phyloP scores from a whole-genome alignment of 495 filamentous ascomycete genomes.

The Aspergillus diversus region DNA sequence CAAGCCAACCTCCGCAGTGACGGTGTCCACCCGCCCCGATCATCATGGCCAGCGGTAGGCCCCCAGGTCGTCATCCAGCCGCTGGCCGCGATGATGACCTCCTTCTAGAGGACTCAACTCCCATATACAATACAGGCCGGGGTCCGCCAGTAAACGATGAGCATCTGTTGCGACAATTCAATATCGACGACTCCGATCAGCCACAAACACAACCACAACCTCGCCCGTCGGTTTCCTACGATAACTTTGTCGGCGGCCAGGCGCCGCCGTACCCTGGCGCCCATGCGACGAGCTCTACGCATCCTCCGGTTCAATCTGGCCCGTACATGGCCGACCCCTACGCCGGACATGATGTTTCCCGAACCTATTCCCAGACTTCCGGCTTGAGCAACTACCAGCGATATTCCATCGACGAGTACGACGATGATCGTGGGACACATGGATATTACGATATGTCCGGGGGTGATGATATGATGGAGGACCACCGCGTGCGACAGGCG shows the following conservation, averaged over 20 bases:
- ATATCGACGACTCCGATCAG: conserved; percentile 65
- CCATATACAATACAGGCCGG: conserved; percentile 72
- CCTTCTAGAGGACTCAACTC: conserved; percentile 69
- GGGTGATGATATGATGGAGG: conserved; percentile 60
- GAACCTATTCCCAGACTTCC: conserved; percentile 82
- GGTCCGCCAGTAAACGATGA: conserved; percentile 76
- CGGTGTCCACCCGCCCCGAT: conserved; percentile 47
- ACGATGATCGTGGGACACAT: conserved; percentile 71
- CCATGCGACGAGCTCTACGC: conserved; percentile 32
- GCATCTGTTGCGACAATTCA: conserved; percentile 69
- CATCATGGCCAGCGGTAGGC: conserved; percentile 66
- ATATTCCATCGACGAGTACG: conserved; percentile 83
- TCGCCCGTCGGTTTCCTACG: conserved; percentile 89
- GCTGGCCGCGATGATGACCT: conserved; percentile 68
- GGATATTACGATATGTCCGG: conserved; percentile 61
- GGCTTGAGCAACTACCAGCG: conserved; percentile 84
- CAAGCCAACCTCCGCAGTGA: conserved; percentile 29
- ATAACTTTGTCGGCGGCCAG: conserved; percentile 83
- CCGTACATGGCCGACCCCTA: conserved; percentile 50
- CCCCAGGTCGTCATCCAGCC: conserved; percentile 60
- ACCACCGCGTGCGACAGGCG: conserved; percentile 57
- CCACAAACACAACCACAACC: conserved; percentile 59
- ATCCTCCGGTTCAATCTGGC: conserved; percentile 35
- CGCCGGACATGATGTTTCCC: conserved; percentile 40
- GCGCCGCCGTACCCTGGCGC: conserved; percentile 49